Evolutionary conservation across 2,329 filamentous ascomycete genomes (phyloP).

Genomic region (Neonectria sp.): DNA sequence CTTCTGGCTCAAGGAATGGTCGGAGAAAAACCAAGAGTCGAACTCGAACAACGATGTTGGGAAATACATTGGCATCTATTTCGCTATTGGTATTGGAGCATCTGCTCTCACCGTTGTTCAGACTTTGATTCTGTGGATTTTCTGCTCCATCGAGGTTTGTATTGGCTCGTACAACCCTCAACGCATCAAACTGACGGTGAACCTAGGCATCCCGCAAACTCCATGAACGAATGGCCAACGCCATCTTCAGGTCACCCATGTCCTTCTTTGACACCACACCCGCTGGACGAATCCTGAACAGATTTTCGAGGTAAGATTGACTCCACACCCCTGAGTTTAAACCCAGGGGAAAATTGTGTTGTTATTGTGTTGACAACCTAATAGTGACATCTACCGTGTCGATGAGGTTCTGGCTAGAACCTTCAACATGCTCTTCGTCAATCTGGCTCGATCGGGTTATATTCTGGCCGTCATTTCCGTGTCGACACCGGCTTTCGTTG

Average conservation of each 20-base stretch:
- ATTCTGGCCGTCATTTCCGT: conserved; percentile 89
- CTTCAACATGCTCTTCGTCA: conserved; percentile 96
- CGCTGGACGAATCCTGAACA: conserved; percentile 94
- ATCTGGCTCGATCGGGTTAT: conserved; percentile 81
- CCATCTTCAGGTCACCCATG: conserved; percentile 98
- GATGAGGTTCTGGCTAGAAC: conserved; percentile 96
- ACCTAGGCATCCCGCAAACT: conserved; percentile 89
- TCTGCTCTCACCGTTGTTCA: conserved; percentile 89
- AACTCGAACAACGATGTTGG: conserved; percentile 83
- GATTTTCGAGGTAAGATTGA: conserved; percentile 85
- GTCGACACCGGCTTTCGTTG: conserved; percentile 84
- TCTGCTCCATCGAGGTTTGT: conserved; percentile 95
- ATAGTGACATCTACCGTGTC: conserved; percentile 82
- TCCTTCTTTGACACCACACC: conserved; percentile 99
- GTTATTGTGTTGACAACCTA: conserved; percentile 43
- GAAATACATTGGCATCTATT: conserved; percentile 95
- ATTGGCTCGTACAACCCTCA: not conserved
- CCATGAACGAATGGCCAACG: conserved; percentile 96
- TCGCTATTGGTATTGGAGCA: conserved; percentile 92
- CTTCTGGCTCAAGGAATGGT: conserved; percentile 95
- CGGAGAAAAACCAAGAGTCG: conserved; percentile 80
- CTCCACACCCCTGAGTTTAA: not conserved
- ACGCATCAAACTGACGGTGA: conserved; percentile 28
- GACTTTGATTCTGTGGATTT: conserved; percentile 97
- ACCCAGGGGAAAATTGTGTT: not conserved